These are phyloP conservation scores for Candida pseudofarinosa DNA, from an alignment of 805 yeast genomes.

Conservation along the genomic window DNA sequence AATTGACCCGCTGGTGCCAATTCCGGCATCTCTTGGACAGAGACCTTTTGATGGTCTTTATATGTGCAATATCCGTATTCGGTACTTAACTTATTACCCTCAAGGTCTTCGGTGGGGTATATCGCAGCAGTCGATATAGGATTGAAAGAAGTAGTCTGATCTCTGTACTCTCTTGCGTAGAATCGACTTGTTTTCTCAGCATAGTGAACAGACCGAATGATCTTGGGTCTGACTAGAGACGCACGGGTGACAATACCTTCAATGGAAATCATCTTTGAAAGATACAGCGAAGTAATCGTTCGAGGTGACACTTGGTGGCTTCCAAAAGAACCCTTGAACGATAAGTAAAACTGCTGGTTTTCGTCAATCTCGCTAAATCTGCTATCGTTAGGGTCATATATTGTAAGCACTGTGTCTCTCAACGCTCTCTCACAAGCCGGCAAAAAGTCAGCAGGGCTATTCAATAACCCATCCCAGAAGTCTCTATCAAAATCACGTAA, in stretches of 20 bases:
- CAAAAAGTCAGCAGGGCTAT: slow-evolving; percentile 74
- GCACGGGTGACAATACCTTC: slow-evolving; percentile 96
- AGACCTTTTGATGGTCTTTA: slow-evolving; percentile 88
- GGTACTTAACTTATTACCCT: slow-evolving; percentile 81
- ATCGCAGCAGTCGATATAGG: slow-evolving; percentile 79
- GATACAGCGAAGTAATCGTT: slow-evolving; percentile 68
- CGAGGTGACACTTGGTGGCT: slow-evolving; percentile 84
- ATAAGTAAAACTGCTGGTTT: slow-evolving; percentile 64
- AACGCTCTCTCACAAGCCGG: slow-evolving; percentile 90
- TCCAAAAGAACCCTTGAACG: slow-evolving; percentile 90
- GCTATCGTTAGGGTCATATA: slow-evolving; percentile 60
- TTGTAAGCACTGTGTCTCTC: slow-evolving; percentile 69
- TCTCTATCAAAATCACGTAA: slow-evolving; percentile 76
- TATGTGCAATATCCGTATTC: slow-evolving; percentile 93
- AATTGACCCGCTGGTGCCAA: slow-evolving; percentile 96
- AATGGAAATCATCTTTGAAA: slow-evolving; percentile 79
- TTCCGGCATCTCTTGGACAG: slow-evolving; percentile 97
- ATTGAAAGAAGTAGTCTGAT: slow-evolving; percentile 86
- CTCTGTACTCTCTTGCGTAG: slow-evolving; percentile 88
- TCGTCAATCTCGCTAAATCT: slow-evolving; percentile 51
- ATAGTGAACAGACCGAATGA: slow-evolving; percentile 87
- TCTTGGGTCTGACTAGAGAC: slow-evolving; percentile 88
- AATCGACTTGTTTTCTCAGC: slow-evolving; percentile 80
- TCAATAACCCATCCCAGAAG: slow-evolving; percentile 72
- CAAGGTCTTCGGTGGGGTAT: slow-evolving; percentile 89